A percentile compares a stretch with the other conserved stretches of the same genome.
These are phyloP conservation scores for Coemansia sp. DNA, from an alignment of 192 early-diverging fungal species.

Conservation along the genomic window DNA sequence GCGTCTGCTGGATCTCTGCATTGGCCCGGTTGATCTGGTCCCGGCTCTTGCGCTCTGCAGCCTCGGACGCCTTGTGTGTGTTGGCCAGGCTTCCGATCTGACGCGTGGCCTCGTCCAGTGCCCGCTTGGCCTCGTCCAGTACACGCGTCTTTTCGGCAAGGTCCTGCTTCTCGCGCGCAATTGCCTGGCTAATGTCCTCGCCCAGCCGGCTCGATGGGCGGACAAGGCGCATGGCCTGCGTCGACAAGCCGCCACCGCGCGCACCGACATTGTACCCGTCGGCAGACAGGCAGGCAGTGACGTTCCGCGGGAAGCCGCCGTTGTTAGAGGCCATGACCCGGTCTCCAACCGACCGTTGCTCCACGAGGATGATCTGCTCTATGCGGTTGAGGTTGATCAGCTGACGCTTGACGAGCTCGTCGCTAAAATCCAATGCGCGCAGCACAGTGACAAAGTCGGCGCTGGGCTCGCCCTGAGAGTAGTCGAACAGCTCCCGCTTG, in stretches of 20 bases:
- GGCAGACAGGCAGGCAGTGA: conserved; percentile 54
- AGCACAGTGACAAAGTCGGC: conserved; percentile 56
- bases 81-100: conserved; percentile 41
- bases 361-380: conserved; percentile 64
- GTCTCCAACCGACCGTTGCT: conserved; percentile 42
- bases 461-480: conserved; percentile 58
- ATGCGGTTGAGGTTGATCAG: conserved; percentile 63
- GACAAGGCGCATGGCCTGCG: conserved; percentile 34
- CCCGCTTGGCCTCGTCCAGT: conserved; percentile 7
- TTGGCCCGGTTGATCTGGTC: conserved; percentile 24
- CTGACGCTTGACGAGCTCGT: conserved; percentile 69
- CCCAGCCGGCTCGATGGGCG: conserved; percentile 48
- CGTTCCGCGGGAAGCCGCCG: conserved; percentile 56
- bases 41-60: conserved; percentile 38
- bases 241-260: conserved; percentile 39
- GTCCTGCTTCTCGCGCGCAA: conserved; percentile 26
- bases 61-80: conserved; percentile 14
- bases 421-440: conserved; percentile 53
- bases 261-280: conserved; percentile 60
- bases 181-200: conserved; percentile 46
- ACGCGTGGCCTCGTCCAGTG: conserved; percentile 9
- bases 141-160: conserved; percentile 6
- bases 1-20: conserved; percentile 38
- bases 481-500: conserved; percentile 63
- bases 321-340: conserved; percentile 45